Conservation (phyloP, 352 stramenopile genomes). For the Ophiocytium majus region DNA sequence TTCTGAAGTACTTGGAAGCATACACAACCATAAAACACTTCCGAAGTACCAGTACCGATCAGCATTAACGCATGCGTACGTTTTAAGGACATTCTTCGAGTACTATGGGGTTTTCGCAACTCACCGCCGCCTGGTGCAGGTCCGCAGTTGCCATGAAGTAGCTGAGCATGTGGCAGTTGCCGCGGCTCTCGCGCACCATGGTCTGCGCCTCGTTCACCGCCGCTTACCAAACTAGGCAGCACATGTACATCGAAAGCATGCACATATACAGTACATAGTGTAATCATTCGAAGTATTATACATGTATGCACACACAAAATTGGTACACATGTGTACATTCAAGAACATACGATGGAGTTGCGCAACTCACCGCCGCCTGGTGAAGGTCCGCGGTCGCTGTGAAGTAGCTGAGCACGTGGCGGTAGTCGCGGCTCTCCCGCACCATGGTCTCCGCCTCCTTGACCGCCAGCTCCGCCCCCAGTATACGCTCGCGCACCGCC, state of each 20-base stretch:
- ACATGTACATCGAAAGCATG: neutral
- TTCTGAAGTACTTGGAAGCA: too few relatives aligned
- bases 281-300: neutral
- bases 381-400: conserved; percentile 45
- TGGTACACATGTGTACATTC: neutral
- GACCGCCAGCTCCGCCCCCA: conserved; percentile 26
- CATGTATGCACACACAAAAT: neutral
- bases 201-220: neutral
- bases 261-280: neutral
- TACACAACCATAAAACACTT: too few relatives aligned
- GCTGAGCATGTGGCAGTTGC: neutral
- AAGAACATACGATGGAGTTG: too few relatives aligned
- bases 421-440: conserved; percentile 46
- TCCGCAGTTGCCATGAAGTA: too few relatives aligned
- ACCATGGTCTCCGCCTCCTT: conserved; percentile 41
- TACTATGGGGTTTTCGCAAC: too few relatives aligned
- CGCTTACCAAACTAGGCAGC: neutral
- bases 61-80: too few relatives aligned
- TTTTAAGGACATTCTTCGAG: too few relatives aligned
- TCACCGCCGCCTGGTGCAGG: too few relatives aligned
- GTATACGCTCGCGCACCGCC: conserved; percentile 32
- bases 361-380: conserved; percentile 28
- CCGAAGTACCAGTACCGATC: too few relatives aligned
- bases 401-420: conserved; percentile 50
- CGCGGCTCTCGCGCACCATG: neutral